Evolutionary conservation across 83 land plant species (phyloP), one percentile per base, ranked within the genome.

Genomic region (Thuja plicata): DNA sequence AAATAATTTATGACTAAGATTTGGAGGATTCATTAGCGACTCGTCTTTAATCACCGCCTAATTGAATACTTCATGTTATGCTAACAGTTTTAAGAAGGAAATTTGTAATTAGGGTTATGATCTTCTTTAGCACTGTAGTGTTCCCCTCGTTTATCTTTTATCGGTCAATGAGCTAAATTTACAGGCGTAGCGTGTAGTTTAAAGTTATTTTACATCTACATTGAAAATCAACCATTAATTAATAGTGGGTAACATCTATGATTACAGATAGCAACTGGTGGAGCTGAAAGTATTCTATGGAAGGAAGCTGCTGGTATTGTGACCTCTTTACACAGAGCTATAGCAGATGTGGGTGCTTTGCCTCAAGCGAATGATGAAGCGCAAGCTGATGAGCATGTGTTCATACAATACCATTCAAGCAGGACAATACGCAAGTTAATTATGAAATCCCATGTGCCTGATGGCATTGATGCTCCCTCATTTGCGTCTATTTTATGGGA

Each of bases 371-470:
- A 89, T n/a, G 84, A 91, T 37, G 34, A 35, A 9, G 30, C 21
- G 37, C 89, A 52, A 52, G 46, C 27, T 38, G 94, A 93, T 38
- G 96, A 94, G 89, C 97, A 96, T 88, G 90, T 95, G 30, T 91
- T 95, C 32, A 92, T 92, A 88, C 91, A 96, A 84, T 96, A 95
- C 89, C 92, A 96, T 88, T 94, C 97, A 7, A 95, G 97, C 89
- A 90, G 97, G 87, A 93, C 91, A 74, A 94, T 96, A 34, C 92
- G 97, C 66, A 93, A 94, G 71, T 89, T 96, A 17, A 87, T 95
- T 38, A 84, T 96, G 87, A 94, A 95, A 62, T 92, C 88, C 40
- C 90, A 50, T 35, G 89, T 81, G 45, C 87, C 78, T 15, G 87
- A 60, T 30, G 66, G 77, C 70, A 55, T 52, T 19, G 54, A 57